Evolutionary conservation across 1,284 basidiomycete genomes (phyloP).

Genomic region (Kwoniella shivajii): DNA sequence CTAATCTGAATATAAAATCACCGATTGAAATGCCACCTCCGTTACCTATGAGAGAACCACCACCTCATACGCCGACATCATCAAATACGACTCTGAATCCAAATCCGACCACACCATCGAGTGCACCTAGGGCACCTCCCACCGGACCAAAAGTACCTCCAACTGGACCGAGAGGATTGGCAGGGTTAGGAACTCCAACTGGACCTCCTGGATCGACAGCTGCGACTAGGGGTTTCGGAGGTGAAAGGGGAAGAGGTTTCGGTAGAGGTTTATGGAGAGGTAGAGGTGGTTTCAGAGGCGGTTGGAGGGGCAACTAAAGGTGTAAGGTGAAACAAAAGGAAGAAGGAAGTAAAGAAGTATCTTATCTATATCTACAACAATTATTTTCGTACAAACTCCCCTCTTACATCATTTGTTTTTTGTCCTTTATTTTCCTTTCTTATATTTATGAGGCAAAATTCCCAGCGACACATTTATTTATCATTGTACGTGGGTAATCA

Average conservation of each 20-base stretch:
- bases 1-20: neutral
- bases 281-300: constrained; percentile 17
- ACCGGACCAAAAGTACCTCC: constrained; percentile 31
- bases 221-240: neutral
- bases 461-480: no score
- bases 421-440: no score
- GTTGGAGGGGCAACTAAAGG: constrained; percentile 13
- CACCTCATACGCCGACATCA: constrained; percentile 15
- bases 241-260: constrained; percentile 14
- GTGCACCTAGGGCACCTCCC: constrained; percentile 9
- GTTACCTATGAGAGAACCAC: constrained; percentile 13
- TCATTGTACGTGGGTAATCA: no score
- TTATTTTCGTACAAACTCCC: no score
- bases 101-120: neutral
- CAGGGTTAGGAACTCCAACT: neutral
- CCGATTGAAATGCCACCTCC: constrained; percentile 17
- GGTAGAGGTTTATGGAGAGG: constrained; percentile 20
- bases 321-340: neutral
- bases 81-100: neutral
- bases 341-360: no score
- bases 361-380: no score
- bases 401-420: no score
- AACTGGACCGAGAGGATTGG: constrained; percentile 21
- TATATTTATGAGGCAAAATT: no score
- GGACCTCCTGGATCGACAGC: neutral